Evolutionary conservation across 805 yeast genomes (phyloP).

Genomic region (Sugiyamaella valdiviana): DNA sequence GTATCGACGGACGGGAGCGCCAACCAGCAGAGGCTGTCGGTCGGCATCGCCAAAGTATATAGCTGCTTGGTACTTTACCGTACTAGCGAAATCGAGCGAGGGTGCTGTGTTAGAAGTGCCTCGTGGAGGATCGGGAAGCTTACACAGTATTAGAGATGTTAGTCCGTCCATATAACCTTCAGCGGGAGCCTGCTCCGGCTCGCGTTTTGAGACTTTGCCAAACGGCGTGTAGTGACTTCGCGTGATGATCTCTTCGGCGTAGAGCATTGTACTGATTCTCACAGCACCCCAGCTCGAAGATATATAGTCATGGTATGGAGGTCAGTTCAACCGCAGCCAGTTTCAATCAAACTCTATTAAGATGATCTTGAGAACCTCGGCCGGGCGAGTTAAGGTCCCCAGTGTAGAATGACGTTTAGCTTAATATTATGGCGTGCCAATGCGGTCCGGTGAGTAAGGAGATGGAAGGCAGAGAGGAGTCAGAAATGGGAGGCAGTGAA

Average conservation of each 20-base stretch:
- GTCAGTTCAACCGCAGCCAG: neutral
- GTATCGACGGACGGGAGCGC: neutral
- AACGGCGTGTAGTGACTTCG: neutral
- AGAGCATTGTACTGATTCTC: neutral
- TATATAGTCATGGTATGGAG: too few species aligned
- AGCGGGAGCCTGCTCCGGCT: too few species aligned
- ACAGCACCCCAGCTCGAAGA: too few species aligned
- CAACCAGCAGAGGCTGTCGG: neutral
- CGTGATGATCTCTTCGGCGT: neutral
- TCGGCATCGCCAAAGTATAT: constrained; percentile 1
- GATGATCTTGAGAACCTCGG: neutral
- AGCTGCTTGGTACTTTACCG: constrained; percentile 1
- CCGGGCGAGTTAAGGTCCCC: too few species aligned
- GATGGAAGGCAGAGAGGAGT: too few species aligned
- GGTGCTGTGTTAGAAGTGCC: neutral
- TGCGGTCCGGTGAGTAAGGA: too few species aligned
- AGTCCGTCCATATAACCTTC: too few species aligned
- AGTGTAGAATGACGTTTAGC: too few species aligned
- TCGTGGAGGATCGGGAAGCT: too few species aligned
- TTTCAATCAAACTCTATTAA: neutral
- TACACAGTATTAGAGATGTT: too few species aligned
- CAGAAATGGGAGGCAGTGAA: too few species aligned
- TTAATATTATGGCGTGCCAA: too few species aligned
- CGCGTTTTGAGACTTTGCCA: neutral
- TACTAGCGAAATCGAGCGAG: neutral